phyloP scores from a whole-genome alignment of 2,329 filamentous ascomycete species.

The Paraphaeosphaeria minitans region DNA sequence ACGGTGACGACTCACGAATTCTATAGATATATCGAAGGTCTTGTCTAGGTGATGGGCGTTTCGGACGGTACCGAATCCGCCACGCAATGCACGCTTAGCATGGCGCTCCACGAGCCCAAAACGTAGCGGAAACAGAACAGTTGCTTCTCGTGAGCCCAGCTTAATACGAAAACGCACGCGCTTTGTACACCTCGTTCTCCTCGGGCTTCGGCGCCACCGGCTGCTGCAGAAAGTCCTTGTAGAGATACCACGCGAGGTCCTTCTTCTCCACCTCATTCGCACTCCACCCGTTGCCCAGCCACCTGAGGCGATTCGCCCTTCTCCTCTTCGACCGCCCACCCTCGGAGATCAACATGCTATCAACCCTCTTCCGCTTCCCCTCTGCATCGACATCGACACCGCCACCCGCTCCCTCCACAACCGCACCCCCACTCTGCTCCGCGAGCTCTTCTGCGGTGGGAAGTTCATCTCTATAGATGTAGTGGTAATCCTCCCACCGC shows the following conservation, averaged over 20 bases:
- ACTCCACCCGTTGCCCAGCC: conserved; percentile 43
- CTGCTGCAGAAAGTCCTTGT: conserved; percentile 47
- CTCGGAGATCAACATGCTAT: conserved; percentile 9
- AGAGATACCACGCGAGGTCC: conserved; percentile 51
- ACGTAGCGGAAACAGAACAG: too few relatives aligned
- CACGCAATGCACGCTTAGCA: too few relatives aligned
- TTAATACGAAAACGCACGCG: conserved; percentile 47
- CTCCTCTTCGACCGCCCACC: conserved; percentile 11
- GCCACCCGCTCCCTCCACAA: not conserved
- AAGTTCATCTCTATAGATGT: conserved; percentile 32
- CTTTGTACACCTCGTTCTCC: conserved; percentile 42
- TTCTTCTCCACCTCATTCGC: conserved; percentile 33
- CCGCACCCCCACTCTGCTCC: not conserved
- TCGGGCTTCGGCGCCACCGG: conserved; percentile 45
- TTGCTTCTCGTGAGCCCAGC: too few relatives aligned
- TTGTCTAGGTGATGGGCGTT: too few relatives aligned
- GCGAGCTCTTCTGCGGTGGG: not conserved
- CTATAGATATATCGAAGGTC: too few relatives aligned
- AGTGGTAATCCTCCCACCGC: conserved; percentile 44
- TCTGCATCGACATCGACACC: not conserved
- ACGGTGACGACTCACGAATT: too few relatives aligned
- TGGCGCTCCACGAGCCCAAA: too few relatives aligned
- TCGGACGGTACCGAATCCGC: too few relatives aligned
- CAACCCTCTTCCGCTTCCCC: conserved; percentile 13
- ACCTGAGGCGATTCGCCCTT: conserved; percentile 36